phyloP scores from a whole-genome alignment of 2,329 filamentous ascomycete species.

The Fonsecaea nubica region DNA sequence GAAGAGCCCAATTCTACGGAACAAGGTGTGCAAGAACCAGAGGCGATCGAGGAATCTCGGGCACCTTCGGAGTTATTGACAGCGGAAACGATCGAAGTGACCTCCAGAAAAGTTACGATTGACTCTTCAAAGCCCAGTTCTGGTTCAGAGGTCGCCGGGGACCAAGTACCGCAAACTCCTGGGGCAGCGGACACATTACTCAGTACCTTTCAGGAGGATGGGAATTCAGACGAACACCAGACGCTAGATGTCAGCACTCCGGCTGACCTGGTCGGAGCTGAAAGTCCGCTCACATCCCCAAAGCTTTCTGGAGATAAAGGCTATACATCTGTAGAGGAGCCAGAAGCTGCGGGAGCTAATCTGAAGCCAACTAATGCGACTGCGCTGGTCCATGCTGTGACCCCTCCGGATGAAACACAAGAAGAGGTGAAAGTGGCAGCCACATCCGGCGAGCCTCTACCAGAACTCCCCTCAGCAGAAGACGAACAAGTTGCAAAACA shows the following conservation, averaged over 20 bases:
- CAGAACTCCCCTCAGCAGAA: neutral
- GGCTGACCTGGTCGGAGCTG: neutral
- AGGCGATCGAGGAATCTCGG: neutral
- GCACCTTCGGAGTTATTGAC: neutral
- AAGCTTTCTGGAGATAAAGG: neutral
- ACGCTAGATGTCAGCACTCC: neutral
- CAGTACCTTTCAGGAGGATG: neutral
- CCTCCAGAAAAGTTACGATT: too few relatives aligned
- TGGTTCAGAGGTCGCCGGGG: neutral
- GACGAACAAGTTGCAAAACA: neutral
- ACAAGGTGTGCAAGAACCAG: conserved; percentile 7
- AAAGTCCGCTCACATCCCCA: neutral
- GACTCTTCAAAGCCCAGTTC: neutral
- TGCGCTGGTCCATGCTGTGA: neutral
- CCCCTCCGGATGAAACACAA: neutral
- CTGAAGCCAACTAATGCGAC: neutral
- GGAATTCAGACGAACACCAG: neutral
- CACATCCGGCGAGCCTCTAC: neutral
- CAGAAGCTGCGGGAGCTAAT: neutral
- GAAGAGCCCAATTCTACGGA: conserved; percentile 4
- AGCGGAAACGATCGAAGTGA: neutral
- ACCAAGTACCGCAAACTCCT: neutral
- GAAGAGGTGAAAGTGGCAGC: neutral
- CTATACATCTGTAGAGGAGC: neutral
- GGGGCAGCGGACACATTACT: neutral